phyloP scores from a whole-genome alignment of 495 filamentous ascomycete species.

The Cairneyella variabilis region DNA sequence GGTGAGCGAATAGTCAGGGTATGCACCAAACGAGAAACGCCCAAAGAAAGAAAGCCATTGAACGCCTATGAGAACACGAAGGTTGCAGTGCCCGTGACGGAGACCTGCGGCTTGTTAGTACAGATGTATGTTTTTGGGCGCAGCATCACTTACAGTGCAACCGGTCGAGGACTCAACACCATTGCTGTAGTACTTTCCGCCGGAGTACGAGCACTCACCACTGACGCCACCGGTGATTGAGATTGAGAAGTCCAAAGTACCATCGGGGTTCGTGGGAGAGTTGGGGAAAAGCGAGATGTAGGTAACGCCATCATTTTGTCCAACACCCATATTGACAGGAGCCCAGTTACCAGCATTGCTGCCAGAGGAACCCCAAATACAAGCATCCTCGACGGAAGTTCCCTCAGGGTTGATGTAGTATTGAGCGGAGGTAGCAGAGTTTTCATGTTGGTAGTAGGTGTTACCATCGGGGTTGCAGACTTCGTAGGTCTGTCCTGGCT shows the following conservation, averaged over 20 bases:
- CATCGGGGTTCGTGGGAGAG: slow-evolving; percentile 53
- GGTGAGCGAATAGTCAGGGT: slow-evolving; percentile 8
- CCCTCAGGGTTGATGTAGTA: slow-evolving; percentile 93
- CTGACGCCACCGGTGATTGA: slow-evolving; percentile 62
- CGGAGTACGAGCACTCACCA: slow-evolving; percentile 66
- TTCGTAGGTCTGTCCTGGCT: slow-evolving; percentile 48
- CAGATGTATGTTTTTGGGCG: not conserved
- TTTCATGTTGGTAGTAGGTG: slow-evolving; percentile 74
- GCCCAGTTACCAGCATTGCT: slow-evolving; percentile 78
- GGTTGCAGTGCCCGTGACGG: slow-evolving; percentile 5
- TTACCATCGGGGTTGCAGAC: slow-evolving; percentile 70
- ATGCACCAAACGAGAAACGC: slow-evolving; percentile 6
- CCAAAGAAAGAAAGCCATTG: not conserved
- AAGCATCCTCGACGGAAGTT: slow-evolving; percentile 62
- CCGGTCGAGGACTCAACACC: slow-evolving; percentile 46
- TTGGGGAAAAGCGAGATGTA: slow-evolving; percentile 81
- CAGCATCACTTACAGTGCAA: slow-evolving; percentile 60
- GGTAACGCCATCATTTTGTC: slow-evolving; percentile 57
- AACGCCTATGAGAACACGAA: slow-evolving; percentile 21
- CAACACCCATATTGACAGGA: slow-evolving; percentile 83
- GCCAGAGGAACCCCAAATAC: slow-evolving; percentile 60
- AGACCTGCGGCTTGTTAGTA: slow-evolving; percentile 20
- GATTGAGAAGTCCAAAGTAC: slow-evolving; percentile 67
- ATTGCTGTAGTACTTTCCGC: slow-evolving; percentile 57
- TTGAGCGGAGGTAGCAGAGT: slow-evolving; percentile 76